Percentiles rank a stretch among this genome's conserved stretches.
These are phyloP conservation scores for Calonectria multiphialidica DNA, from an alignment of 2,329 filamentous ascomycete species.

Conservation along the genomic window DNA sequence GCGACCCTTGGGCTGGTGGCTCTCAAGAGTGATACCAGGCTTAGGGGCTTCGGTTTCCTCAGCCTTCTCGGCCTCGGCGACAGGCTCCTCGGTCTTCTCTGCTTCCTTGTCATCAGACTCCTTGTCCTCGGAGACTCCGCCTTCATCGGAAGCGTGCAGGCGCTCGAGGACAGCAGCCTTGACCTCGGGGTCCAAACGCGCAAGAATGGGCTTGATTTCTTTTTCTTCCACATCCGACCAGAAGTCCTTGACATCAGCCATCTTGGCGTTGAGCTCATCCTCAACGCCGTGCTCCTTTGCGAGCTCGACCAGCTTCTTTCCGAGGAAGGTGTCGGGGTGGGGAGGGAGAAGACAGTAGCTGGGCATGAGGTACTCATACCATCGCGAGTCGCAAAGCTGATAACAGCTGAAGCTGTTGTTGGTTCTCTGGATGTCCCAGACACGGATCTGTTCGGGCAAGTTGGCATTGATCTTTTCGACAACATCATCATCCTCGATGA, in stretches of 20 bases:
- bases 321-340: constrained; percentile 88
- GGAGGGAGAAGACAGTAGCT: constrained; percentile 93
- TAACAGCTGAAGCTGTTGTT: constrained; percentile 96
- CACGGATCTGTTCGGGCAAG: constrained; percentile 87
- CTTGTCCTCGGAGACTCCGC: constrained; percentile 41
- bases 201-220: constrained; percentile 79
- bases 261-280: constrained; percentile 75
- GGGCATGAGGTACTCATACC: constrained; percentile 97
- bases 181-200: constrained; percentile 72
- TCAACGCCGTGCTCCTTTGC: constrained; percentile 80
- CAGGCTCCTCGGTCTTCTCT: constrained; percentile 30
- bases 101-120: constrained; percentile 39
- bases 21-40: constrained; percentile 41
- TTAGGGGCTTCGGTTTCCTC: constrained; percentile 38
- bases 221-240: constrained; percentile 88
- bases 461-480: constrained; percentile 91
- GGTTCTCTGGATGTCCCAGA: constrained; percentile 94
- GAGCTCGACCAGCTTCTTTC: constrained; percentile 82
- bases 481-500: constrained; percentile 90
- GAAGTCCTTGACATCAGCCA: constrained; percentile 83
- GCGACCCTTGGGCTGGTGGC: constrained; percentile 54
- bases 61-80: constrained; percentile 37
- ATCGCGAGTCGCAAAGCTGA: constrained; percentile 92
- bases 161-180: constrained; percentile 72
- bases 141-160: constrained; percentile 60